Evolutionary conservation across 2,329 filamentous ascomycete genomes (phyloP).

Genomic region (Colletotrichum aenigma): DNA sequence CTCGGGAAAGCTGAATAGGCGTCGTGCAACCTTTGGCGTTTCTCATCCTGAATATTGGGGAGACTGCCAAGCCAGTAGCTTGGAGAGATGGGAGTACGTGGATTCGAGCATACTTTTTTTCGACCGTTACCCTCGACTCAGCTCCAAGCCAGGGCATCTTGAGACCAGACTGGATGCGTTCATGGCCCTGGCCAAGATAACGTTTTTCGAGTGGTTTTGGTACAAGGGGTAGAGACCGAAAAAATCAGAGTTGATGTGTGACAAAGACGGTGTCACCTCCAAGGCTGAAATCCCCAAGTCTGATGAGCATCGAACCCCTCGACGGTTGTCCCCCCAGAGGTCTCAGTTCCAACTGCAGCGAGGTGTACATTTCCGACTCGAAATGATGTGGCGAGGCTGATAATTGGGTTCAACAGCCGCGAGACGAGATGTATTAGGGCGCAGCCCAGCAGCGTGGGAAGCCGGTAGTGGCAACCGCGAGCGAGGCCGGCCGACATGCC

Average conservation of each 20-base stretch:
- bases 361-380: background rate
- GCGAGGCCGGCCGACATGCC: background rate
- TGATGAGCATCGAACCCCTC: background rate
- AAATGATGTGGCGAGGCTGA: background rate
- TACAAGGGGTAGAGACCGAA: background rate
- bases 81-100: background rate
- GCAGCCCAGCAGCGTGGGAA: background rate
- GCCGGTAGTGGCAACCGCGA: background rate
- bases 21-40: constrained; percentile 1
- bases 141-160: background rate
- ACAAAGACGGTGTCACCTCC: background rate
- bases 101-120: too few species aligned
- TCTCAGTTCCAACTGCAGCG: background rate
- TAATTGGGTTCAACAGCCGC: background rate
- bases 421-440: background rate
- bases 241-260: background rate
- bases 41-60: background rate
- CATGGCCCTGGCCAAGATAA: background rate
- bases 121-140: background rate
- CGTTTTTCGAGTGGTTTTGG: background rate
- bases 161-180: background rate
- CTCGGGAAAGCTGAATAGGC: background rate
- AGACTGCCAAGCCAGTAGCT: background rate
- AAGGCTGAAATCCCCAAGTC: background rate
- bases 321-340: background rate